A percentile compares a stretch with the other conserved stretches of the same genome.
Evolutionary conservation across 73 alveolate genomes (phyloP).

Genomic region (Paramecium primaurelia): DNA sequence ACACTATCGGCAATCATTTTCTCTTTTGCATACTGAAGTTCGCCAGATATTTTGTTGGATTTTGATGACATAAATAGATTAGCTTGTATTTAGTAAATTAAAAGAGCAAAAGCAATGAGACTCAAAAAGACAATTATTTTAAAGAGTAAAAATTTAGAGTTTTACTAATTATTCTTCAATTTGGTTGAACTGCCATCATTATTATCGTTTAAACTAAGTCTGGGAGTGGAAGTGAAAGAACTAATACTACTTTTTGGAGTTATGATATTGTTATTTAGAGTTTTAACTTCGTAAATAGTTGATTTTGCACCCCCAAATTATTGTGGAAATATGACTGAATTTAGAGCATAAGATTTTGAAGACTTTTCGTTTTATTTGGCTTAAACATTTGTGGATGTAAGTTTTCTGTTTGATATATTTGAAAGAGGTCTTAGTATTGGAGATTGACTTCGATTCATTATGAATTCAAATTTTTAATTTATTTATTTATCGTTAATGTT

Average conservation of each 20-base stretch:
- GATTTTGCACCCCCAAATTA: background rate
- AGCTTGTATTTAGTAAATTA: background rate
- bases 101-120: background rate
- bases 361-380: background rate
- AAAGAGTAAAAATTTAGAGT: background rate
- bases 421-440: background rate
- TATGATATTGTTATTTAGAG: background rate
- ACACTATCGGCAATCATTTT: background rate
- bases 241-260: background rate
- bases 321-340: background rate
- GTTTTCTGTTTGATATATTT: background rate
- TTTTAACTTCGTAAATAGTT: background rate
- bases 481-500: conserved; percentile 7
- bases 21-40: background rate
- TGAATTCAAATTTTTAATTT: background rate
- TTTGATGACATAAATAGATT: background rate
- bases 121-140: background rate
- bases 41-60: background rate
- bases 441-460: background rate
- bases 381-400: background rate
- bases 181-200: background rate
- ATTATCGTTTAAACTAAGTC: background rate
- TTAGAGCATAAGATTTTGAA: background rate
- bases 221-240: background rate
- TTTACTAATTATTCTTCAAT: background rate